Conservation (phyloP, 2,329 filamentous ascomycete species). For the Colletotrichum liriopes region DNA sequence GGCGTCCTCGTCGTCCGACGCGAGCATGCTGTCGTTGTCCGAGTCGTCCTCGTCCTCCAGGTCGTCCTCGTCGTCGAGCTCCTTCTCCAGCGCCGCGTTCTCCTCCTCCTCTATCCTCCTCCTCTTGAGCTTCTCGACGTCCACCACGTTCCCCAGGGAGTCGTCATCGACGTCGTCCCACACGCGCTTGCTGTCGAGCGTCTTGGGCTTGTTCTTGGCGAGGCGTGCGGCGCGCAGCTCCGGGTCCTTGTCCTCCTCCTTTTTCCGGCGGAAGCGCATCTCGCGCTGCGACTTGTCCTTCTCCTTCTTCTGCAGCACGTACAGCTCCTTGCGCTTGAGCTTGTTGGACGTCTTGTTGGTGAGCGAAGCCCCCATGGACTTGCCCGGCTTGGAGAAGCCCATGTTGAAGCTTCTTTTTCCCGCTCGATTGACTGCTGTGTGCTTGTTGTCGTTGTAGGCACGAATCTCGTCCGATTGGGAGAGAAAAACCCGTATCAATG, state of each 20-base stretch:
- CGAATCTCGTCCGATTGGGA: not conserved
- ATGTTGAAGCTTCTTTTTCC: conserved; percentile 13
- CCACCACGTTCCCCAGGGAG: conserved; percentile 68
- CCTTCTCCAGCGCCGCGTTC: conserved; percentile 55
- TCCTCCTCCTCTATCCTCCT: conserved; percentile 69
- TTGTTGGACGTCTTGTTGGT: conserved; percentile 79
- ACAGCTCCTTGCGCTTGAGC: conserved; percentile 81
- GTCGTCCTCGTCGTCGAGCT: conserved; percentile 54
- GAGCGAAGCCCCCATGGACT: conserved; percentile 49
- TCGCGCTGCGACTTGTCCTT: conserved; percentile 83
- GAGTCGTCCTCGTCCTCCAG: conserved; percentile 71
- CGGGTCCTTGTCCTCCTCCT: conserved; percentile 89
- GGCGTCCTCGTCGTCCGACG: conserved; percentile 68
- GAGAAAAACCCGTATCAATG: too few species aligned
- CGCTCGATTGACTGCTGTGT: not conserved
- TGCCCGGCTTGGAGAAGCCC: conserved; percentile 44
- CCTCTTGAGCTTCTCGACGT: conserved; percentile 73
- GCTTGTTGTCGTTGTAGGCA: not conserved
- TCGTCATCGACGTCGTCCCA: conserved; percentile 85
- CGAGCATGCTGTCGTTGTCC: conserved; percentile 81
- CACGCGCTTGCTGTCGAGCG: conserved; percentile 88
- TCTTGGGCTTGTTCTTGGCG: conserved; percentile 83
- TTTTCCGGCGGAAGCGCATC: conserved; percentile 83
- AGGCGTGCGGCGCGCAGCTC: conserved; percentile 80
- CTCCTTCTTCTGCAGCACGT: conserved; percentile 84